Percentiles rank a stretch among this genome's conserved stretches.
phyloP scores from a whole-genome alignment of 306 rosid species.

The Lathyrus sativus region DNA sequence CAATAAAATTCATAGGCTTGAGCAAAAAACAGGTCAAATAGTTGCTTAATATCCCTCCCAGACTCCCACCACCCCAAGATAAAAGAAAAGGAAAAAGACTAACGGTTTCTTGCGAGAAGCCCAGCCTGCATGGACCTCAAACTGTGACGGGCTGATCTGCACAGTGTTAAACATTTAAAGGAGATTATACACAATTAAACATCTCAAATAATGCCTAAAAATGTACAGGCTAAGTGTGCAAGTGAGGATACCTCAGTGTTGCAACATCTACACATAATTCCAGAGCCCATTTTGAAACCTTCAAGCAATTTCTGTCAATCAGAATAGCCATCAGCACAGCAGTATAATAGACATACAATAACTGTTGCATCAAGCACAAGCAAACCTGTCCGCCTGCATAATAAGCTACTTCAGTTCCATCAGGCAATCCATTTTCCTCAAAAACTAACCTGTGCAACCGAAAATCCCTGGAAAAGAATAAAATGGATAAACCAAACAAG shows the following conservation, averaged over 20 bases:
- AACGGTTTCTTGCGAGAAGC: constrained; percentile 94
- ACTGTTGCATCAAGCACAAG: constrained; percentile 22
- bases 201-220: constrained; percentile 15
- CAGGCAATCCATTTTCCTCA: constrained; percentile 89
- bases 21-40: constrained; percentile 27
- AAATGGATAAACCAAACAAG: constrained; percentile 22
- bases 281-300: constrained; percentile 87
- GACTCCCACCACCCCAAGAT: constrained; percentile 5
- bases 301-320: constrained; percentile 80
- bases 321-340: constrained; percentile 28
- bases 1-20: constrained; percentile 35
- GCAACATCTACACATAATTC: constrained; percentile 92
- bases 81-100: constrained; percentile 40
- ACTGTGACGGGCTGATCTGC: constrained; percentile 97
- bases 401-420: constrained; percentile 97
- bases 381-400: constrained; percentile 92
- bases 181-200: constrained; percentile 28
- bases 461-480: constrained; percentile 67
- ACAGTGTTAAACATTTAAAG: constrained; percentile 36
- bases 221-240: constrained; percentile 32
- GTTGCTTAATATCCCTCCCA: constrained; percentile 37
- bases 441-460: constrained; percentile 93
- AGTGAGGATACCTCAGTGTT: constrained; percentile 61
- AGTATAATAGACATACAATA: constrained; percentile 30
- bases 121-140: constrained; percentile 98